Conservation (phyloP, 352 stramenopile genomes). For the Phytopythium litorale region DNA sequence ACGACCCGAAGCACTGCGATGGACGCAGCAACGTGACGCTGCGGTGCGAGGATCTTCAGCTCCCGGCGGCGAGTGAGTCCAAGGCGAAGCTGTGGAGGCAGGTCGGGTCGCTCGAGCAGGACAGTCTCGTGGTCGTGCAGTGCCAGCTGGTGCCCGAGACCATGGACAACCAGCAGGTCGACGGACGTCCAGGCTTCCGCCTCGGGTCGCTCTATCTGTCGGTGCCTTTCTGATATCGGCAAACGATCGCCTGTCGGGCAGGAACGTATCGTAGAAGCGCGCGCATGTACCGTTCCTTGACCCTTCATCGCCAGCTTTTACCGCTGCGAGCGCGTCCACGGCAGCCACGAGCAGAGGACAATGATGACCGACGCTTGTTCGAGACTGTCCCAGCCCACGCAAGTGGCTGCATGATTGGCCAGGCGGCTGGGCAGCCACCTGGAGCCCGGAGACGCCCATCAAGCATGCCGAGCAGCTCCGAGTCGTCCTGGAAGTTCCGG, state of each 20-base stretch:
- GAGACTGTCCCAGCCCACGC: too few relatives aligned
- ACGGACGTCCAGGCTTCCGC: constrained; percentile 16
- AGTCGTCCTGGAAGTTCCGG: not conserved
- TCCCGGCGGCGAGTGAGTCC: constrained; percentile 17
- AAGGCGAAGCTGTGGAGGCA: constrained; percentile 66
- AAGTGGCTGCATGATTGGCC: not conserved
- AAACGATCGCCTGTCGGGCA: too few relatives aligned
- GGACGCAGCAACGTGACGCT: constrained; percentile 21
- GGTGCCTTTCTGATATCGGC: constrained; percentile 32
- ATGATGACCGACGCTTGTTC: not conserved
- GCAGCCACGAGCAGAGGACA: not conserved
- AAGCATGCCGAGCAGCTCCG: not conserved
- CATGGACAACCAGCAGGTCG: constrained; percentile 17
- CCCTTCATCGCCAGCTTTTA: not conserved
- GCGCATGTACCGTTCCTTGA: not conserved
- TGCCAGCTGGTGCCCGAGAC: constrained; percentile 46
- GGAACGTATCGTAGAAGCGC: not conserved
- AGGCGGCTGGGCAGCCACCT: not conserved
- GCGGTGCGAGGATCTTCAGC: constrained; percentile 33
- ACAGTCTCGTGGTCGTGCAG: constrained; percentile 63
- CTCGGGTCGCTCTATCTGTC: constrained; percentile 63
- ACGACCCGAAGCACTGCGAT: not conserved
- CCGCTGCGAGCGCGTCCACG: not conserved
- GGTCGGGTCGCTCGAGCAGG: constrained; percentile 63
- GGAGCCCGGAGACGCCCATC: not conserved